These are phyloP conservation scores for Paecilomyces variotii DNA, from an alignment of 2,329 filamentous ascomycete genomes.

Conservation along the genomic window DNA sequence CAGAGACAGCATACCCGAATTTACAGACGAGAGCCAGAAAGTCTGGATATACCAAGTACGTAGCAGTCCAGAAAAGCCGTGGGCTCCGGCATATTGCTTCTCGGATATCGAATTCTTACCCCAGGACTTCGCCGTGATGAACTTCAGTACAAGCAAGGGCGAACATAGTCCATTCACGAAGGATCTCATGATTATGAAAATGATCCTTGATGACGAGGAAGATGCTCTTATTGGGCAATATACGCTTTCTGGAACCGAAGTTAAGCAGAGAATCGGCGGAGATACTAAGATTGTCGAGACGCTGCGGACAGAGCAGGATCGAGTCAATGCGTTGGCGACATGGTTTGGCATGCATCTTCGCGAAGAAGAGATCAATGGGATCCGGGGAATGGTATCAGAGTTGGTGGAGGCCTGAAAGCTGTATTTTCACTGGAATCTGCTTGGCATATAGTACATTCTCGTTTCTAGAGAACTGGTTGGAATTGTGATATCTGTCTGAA, in stretches of 20 bases:
- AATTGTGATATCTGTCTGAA: slow-evolving; percentile 2
- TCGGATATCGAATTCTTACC: slow-evolving; percentile 56
- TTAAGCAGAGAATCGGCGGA: slow-evolving; percentile 49
- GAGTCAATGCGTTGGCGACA: slow-evolving; percentile 43
- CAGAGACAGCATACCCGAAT: slow-evolving; percentile 40
- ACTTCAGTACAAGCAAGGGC: slow-evolving; percentile 46
- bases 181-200: slow-evolving; percentile 46
- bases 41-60: slow-evolving; percentile 59
- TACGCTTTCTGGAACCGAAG: slow-evolving; percentile 42
- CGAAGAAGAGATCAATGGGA: slow-evolving; percentile 43
- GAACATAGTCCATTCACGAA: slow-evolving; percentile 47
- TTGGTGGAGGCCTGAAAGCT: slow-evolving; percentile 21
- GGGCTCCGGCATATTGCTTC: slow-evolving; percentile 58
- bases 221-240: slow-evolving; percentile 45
- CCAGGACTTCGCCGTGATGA: slow-evolving; percentile 55
- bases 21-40: slow-evolving; percentile 36
- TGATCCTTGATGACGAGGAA: slow-evolving; percentile 43
- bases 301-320: slow-evolving; percentile 46
- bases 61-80: slow-evolving; percentile 41
- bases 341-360: slow-evolving; percentile 48
- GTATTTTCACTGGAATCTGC: slow-evolving; percentile 4
- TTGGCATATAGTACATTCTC: slow-evolving; percentile 14
- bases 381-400: slow-evolving; percentile 44
- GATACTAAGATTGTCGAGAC: slow-evolving; percentile 41
- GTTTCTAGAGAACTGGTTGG: slow-evolving; percentile 3